phyloP scores from a whole-genome alignment of 257 asterid species.

The Solanum paucissectum region DNA sequence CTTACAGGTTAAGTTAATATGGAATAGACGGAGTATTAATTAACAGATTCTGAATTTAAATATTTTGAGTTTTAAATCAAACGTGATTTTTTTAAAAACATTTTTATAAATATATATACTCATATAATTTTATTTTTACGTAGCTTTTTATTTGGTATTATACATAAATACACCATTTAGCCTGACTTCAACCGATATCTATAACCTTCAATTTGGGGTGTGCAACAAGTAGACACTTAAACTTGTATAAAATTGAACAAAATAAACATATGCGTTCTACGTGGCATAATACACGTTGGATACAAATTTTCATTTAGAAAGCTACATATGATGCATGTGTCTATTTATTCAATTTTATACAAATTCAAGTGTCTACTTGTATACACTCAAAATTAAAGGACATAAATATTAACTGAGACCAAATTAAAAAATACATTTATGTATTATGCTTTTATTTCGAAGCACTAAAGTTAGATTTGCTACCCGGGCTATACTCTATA shows the following conservation, averaged over 20 bases:
- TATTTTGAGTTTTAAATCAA: neutral
- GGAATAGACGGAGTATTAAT: too few relatives aligned
- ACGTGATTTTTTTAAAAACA: neutral
- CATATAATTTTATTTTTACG: neutral
- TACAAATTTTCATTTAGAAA: too few relatives aligned
- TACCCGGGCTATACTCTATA: neutral
- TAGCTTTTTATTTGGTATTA: too few relatives aligned
- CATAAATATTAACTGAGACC: fast-evolving
- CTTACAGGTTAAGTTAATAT: neutral
- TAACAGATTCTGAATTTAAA: neutral
- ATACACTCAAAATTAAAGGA: too few relatives aligned
- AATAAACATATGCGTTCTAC: too few relatives aligned
- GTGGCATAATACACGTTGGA: neutral
- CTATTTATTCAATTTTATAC: too few relatives aligned
- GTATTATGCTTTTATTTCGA: neutral
- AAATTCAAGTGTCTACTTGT: too few relatives aligned
- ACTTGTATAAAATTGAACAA: too few relatives aligned
- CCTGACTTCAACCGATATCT: too few relatives aligned
- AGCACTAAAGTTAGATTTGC: neutral
- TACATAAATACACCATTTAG: neutral
- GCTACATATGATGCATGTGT: too few relatives aligned
- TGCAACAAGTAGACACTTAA: too few relatives aligned
- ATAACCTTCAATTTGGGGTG: neutral
- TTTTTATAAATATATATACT: neutral
- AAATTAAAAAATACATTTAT: neutral